Base-by-base conservation (phyloP, 1,139 yeast species). In the Hyphopichia burtonii region DNA sequence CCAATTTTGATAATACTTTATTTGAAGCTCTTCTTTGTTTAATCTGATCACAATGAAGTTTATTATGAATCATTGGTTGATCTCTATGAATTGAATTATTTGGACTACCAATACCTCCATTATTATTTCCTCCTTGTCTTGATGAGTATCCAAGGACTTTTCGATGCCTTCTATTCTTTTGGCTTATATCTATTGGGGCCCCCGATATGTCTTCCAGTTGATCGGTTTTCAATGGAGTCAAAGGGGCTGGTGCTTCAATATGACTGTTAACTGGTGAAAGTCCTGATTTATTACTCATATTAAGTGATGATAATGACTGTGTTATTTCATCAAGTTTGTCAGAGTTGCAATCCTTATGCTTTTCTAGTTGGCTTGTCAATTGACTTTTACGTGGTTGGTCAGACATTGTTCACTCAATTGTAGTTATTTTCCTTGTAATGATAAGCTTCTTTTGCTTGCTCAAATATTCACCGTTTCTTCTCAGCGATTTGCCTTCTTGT, bases 41-140 rank as follows among this genome's bases (percentile, higher is more conserved):
- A 30, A 36, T 16, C n/a, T 47, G 52, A n/a, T 66, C 70, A 45
- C 67, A 57, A 44, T 61, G 58, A 34, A 69, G 54, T 41, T 68
- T 68, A 43, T 56, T 62, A 45, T 69, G 75, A 34, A 69, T 63
- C 45, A 54, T 55, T n/a, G 74, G 73, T 16, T 49, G 51, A 35
- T 61, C 63, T n/a, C 61, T 41, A 34, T 33, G 38, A 4, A 27
- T 28, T 15, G 18, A 33, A 17, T 39, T 31, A 34, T 25, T 31
- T 11, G 33, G 32, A 6, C 22, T 23, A 17, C 5, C 22, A 23
- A 11, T 15, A n/a, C n/a, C n/a, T n/a, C n/a, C n/a, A n/a, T n/a
- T n/a, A n/a, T n/a, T n/a, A n/a, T n/a, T n/a, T 10, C 34, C 34
- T 20, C 33, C 22, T 16, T 32, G 15, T 32, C 22, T 12, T 12